Conservation (phyloP, 371 early-diverging fungal species). For the Mortierella sp. region DNA sequence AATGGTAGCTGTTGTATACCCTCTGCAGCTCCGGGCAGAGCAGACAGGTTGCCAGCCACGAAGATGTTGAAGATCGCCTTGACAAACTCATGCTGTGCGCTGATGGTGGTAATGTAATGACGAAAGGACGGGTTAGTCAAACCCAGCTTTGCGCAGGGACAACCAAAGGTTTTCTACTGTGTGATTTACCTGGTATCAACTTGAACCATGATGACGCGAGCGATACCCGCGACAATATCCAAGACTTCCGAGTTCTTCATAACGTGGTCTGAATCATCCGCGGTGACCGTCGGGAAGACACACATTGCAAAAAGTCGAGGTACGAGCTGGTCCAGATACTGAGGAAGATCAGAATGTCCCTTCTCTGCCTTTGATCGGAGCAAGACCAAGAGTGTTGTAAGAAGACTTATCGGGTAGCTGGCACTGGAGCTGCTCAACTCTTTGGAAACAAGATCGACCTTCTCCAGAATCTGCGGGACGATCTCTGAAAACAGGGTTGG, state of each 20-base stretch:
- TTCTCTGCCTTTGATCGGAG: conserved; percentile 56
- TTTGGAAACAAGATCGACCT: conserved; percentile 23
- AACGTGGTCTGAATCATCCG: conserved; percentile 38
- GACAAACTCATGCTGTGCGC: conserved; percentile 61
- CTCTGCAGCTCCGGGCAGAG: conserved; percentile 8
- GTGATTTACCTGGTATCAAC: conserved; percentile 54
- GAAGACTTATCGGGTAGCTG: conserved; percentile 59
- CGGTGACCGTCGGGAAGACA: conserved; percentile 57
- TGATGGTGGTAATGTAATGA: conserved; percentile 11
- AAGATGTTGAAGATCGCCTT: conserved; percentile 62
- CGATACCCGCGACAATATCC: conserved; percentile 58
- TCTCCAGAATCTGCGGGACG: conserved; percentile 51
- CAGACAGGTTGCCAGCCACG: conserved; percentile 57
- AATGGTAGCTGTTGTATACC: conserved; percentile 26
- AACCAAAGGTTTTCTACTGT: too few species aligned
- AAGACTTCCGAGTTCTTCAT: conserved; percentile 52
- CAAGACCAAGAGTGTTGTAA: conserved; percentile 57
- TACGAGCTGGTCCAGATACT: conserved; percentile 58
- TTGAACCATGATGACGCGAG: conserved; percentile 59
- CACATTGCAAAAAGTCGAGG: conserved; percentile 60
- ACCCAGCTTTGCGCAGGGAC: too few species aligned
- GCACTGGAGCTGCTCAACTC: conserved; percentile 27
- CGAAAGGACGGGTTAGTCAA: background rate
- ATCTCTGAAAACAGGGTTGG: conserved; percentile 51
- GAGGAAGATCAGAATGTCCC: conserved; percentile 59